A percentile compares a stretch with the other conserved stretches of the same genome.
phyloP scores from a whole-genome alignment of 2,329 filamentous ascomycete species.

The Dactylellina sp. region DNA sequence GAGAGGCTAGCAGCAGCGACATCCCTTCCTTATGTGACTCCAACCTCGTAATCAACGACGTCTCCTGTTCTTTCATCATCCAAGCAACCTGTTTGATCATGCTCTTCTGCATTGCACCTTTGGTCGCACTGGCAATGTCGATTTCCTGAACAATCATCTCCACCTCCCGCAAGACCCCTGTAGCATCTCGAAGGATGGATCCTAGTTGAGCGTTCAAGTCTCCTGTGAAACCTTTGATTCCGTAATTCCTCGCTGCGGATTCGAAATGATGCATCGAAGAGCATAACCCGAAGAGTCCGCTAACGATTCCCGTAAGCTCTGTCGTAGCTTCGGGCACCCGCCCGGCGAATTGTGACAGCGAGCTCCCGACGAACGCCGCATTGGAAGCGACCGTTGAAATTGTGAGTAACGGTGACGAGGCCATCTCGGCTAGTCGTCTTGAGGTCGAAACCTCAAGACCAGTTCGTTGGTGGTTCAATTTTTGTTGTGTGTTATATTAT shows the following conservation, averaged over 20 bases:
- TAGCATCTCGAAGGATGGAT: constrained; percentile 54
- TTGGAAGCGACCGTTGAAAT: constrained; percentile 52
- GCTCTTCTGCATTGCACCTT: constrained; percentile 54
- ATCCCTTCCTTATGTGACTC: constrained; percentile 55
- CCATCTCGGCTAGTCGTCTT: constrained; percentile 53
- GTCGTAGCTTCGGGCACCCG: constrained; percentile 55
- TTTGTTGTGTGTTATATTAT: constrained; percentile 49
- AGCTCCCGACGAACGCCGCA: constrained; percentile 47
- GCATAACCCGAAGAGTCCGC: constrained; percentile 48
- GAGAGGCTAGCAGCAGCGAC: constrained; percentile 50
- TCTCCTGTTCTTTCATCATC: constrained; percentile 53
- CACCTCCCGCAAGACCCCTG: constrained; percentile 42
- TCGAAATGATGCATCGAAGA: constrained; percentile 56
- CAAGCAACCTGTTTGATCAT: constrained; percentile 51
- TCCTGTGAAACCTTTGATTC: constrained; percentile 42
- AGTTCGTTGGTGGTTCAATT: constrained; percentile 44
- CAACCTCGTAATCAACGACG: constrained; percentile 49
- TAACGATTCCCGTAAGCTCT: constrained; percentile 54
- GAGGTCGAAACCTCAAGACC: constrained; percentile 57
- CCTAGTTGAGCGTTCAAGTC: constrained; percentile 44
- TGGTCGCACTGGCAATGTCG: constrained; percentile 51
- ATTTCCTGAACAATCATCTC: constrained; percentile 54
- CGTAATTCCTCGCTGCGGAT: constrained; percentile 51
- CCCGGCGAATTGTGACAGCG: constrained; percentile 52
- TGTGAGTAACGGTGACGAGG: constrained; percentile 51